Evolutionary conservation across 2,329 filamentous ascomycete species (phyloP).

Genomic region (Ophioceras dolichostomum): DNA sequence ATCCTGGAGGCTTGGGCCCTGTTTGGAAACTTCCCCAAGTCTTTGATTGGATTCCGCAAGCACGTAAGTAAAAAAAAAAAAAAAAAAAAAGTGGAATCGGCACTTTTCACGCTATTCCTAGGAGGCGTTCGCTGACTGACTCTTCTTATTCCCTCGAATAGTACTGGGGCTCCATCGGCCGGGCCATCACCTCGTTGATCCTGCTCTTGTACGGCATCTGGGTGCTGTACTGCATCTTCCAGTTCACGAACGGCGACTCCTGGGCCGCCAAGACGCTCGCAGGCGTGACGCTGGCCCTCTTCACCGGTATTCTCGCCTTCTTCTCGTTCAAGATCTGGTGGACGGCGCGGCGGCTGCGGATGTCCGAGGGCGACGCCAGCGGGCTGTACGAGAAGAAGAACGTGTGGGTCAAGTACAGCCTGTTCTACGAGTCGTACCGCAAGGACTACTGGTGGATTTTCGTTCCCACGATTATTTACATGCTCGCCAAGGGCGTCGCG

Average conservation of each 20-base stretch:
- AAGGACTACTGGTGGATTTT: slow-evolving; percentile 97
- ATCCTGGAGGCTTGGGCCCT: slow-evolving; percentile 84
- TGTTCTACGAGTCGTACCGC: slow-evolving; percentile 96
- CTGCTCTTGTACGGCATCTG: slow-evolving; percentile 87
- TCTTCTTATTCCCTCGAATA: too few species aligned
- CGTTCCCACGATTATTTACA: slow-evolving; percentile 77
- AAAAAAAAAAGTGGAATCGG: too few species aligned
- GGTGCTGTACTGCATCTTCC: slow-evolving; percentile 92
- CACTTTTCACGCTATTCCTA: too few species aligned
- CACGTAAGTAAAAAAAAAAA: too few species aligned
- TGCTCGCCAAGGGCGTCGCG: slow-evolving; percentile 77
- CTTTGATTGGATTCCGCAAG: slow-evolving; percentile 74
- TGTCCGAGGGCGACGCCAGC: slow-evolving; percentile 57
- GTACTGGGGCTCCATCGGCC: slow-evolving; percentile 91
- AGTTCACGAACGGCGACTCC: slow-evolving; percentile 87
- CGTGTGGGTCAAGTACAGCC: slow-evolving; percentile 87
- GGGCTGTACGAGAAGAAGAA: slow-evolving; percentile 80
- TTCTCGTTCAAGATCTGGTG: slow-evolving; percentile 77
- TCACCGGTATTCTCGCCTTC: slow-evolving; percentile 69
- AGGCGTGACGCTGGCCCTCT: slow-evolving; percentile 65
- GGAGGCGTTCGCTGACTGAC: too few species aligned
- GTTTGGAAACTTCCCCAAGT: slow-evolving; percentile 75
- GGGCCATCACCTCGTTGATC: slow-evolving; percentile 81
- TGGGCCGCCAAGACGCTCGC: slow-evolving; percentile 85
- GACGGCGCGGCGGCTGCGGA: slow-evolving; percentile 62